These are phyloP conservation scores for Pseudomonodictys pantanalensis DNA, from an alignment of 495 filamentous ascomycete species.

Conservation along the genomic window DNA sequence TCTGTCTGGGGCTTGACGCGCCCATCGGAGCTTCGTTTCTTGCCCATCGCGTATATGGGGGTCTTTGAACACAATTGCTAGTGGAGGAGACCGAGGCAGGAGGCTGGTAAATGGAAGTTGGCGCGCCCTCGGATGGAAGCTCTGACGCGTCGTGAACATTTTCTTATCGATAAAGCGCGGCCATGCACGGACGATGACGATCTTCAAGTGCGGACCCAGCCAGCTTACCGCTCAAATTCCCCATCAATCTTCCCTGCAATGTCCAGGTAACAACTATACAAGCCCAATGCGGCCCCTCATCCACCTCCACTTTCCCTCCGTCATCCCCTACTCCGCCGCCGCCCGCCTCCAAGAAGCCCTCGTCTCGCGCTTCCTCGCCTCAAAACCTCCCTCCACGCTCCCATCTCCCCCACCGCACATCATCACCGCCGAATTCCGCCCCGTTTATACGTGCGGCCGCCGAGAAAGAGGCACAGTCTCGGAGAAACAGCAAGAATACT, in stretches of 20 bases:
- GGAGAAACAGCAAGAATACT: conserved; percentile 41
- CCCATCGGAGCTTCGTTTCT: conserved; percentile 2
- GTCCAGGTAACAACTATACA: not conserved
- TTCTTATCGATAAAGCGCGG: not conserved
- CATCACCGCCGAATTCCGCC: conserved; percentile 77
- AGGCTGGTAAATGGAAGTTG: no score
- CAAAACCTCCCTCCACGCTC: conserved; percentile 38
- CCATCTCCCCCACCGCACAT: conserved; percentile 61
- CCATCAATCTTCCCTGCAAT: not conserved
- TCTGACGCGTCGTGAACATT: not conserved
- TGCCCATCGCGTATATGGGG: not conserved
- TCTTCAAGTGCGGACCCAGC: not conserved
- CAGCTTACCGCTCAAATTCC: not conserved
- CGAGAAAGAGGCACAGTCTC: conserved; percentile 66
- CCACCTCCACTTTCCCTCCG: conserved; percentile 66
- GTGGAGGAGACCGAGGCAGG: no score
- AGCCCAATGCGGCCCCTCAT: conserved; percentile 51
- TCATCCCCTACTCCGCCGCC: conserved; percentile 47
- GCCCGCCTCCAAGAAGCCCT: conserved; percentile 45
- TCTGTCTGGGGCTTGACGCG: not conserved
- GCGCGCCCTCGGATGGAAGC: no score
- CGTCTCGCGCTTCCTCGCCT: conserved; percentile 46
- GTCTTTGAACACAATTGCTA: not conserved
- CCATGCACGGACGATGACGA: not conserved
- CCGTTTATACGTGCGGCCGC: conserved; percentile 84